These are phyloP conservation scores for Fraxinus nigra DNA, from an alignment of 305 asterid species.

Conservation along the genomic window DNA sequence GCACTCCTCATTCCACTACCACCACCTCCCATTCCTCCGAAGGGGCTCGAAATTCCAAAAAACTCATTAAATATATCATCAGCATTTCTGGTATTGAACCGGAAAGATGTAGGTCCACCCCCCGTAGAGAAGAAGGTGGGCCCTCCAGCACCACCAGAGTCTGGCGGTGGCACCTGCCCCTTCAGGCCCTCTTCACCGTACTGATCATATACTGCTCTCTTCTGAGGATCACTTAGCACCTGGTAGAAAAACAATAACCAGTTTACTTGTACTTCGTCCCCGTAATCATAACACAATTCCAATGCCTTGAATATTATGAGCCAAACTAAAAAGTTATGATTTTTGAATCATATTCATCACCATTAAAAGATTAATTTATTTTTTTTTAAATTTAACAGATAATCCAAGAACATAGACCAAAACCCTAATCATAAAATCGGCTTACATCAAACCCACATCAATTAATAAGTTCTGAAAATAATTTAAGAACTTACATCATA, in stretches of 20 bases:
- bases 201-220: constrained; percentile 34
- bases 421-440: neutral
- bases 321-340: neutral
- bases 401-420: neutral
- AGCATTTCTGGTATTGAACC: constrained; percentile 32
- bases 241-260: neutral
- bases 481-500: constrained; percentile 31
- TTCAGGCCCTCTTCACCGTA: constrained; percentile 38
- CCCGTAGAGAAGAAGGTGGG: constrained; percentile 28
- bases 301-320: neutral
- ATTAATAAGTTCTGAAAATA: neutral
- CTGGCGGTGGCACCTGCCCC: constrained; percentile 34
- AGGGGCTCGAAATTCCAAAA: constrained; percentile 27
- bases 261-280: neutral
- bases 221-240: constrained; percentile 40
- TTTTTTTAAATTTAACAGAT: neutral
- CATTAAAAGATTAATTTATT: neutral
- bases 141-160: constrained; percentile 32
- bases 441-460: neutral
- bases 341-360: neutral
- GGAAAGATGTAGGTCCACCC: constrained; percentile 25
- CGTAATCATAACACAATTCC: neutral
- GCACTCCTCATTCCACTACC: constrained; percentile 22
- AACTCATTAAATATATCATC: constrained; percentile 39
- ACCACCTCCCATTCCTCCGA: constrained; percentile 28